These are phyloP conservation scores for Iberis amara DNA, from an alignment of 441 rosid genomes.

Conservation along the genomic window DNA sequence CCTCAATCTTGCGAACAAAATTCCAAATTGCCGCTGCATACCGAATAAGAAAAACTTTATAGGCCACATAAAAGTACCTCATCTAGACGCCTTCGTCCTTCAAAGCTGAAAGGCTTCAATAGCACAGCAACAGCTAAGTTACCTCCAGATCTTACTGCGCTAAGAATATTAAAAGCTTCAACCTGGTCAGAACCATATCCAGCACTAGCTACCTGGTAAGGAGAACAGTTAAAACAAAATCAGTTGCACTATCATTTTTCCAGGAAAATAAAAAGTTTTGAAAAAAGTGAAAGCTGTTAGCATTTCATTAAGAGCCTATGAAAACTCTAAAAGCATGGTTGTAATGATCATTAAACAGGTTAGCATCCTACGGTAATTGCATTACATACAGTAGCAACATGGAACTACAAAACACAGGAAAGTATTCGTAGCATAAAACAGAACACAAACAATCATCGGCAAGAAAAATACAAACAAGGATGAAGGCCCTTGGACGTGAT, in stretches of 20 bases:
- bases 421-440: slow-evolving; percentile 7
- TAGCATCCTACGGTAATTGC: slow-evolving; percentile 9
- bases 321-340: slow-evolving; percentile 1
- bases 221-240: slow-evolving; percentile 14
- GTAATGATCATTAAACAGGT: neutral
- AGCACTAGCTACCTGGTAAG: slow-evolving; percentile 60
- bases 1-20: too few relatives aligned
- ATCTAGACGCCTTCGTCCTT: slow-evolving; percentile 74
- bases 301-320: slow-evolving; percentile 3
- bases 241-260: slow-evolving; percentile 2
- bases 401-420: neutral
- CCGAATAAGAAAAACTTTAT: neutral
- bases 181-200: slow-evolving; percentile 68
- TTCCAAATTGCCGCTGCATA: too few relatives aligned
- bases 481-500: slow-evolving; percentile 58
- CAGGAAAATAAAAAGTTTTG: neutral
- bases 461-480: slow-evolving; percentile 95
- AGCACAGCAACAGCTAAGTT: slow-evolving; percentile 59
- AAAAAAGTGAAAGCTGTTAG: neutral
- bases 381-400: slow-evolving; percentile 2
- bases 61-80: slow-evolving; percentile 48
- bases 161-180: slow-evolving; percentile 60
- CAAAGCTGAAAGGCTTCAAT: slow-evolving; percentile 86
- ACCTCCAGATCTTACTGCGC: slow-evolving; percentile 43
- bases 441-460: slow-evolving; percentile 26